Evolutionary conservation across 352 stramenopile species (phyloP), one percentile per base, ranked within the genome.

Genomic region (Globisporangium orthogonon): DNA sequence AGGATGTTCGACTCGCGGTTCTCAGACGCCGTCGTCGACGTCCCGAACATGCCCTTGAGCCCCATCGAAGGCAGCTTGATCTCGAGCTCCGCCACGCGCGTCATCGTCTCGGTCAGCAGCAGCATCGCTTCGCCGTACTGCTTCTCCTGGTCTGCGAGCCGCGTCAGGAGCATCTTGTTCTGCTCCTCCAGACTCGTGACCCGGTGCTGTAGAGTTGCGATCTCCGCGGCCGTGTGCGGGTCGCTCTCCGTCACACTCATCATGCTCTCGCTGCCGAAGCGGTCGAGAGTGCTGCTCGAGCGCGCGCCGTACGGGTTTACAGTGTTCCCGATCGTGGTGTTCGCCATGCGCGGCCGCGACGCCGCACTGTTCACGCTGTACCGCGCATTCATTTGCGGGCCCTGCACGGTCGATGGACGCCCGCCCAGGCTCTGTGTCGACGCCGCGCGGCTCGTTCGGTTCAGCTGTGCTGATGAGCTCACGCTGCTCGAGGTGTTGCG

Each of bases 101-200:
- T 91, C 81, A 94, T 91, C 41, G 84, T 94, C 54, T 88, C 83
- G 10, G 80, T 91, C 23, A 94, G 69, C 58, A 94, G 61, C 61
- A 94, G 67, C 84, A 92, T 94, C 28, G 81, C 83, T 59, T 94
- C 79, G 52, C 88, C 83, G 69, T 94, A 91, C 62, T 94, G 84
- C 47, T 86, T 88, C 70, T 94, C 79, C 65, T 92, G 82, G 44
- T 91, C 76, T 0, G 67, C 66, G 43, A 91, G 67, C 23, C 82
- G 80, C 14, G 66, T 86, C 56, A 87, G 67, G 9, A 94, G 63
- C 45, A 79, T 62, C 52, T 86, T 83, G 75, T 94, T 94, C 61
- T 77, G 76, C 51, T 89, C 78, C 41, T 91, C 82, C 10, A 94
- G 63, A 40, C 67, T 71, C 17, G 58, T 58, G 33, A 94, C 68